phyloP scores from a whole-genome alignment of 1,139 yeast genomes.

The Yamadazyma jaroonii region DNA sequence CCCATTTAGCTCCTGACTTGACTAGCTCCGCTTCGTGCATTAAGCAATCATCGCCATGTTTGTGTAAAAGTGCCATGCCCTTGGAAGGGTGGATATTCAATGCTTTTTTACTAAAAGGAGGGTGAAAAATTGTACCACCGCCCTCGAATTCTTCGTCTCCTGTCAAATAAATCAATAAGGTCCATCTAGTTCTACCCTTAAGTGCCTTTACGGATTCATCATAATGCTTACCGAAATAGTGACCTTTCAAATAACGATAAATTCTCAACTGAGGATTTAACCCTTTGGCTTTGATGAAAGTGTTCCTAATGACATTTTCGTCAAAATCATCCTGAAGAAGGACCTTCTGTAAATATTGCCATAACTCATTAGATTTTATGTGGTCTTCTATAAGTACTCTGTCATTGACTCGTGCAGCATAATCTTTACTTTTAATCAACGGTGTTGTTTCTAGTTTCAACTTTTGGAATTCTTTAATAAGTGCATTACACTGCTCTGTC shows the following conservation, averaged over 20 bases:
- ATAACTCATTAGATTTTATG: constrained; percentile 37
- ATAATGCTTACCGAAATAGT: constrained; percentile 61
- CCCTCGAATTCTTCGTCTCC: constrained; percentile 58
- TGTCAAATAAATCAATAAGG: constrained; percentile 55
- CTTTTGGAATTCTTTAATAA: constrained; percentile 36
- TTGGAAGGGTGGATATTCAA: constrained; percentile 46
- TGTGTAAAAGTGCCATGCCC: constrained; percentile 63
- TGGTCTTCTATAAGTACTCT: constrained; percentile 43
- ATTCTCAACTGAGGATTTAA: constrained; percentile 58
- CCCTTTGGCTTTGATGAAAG: constrained; percentile 43
- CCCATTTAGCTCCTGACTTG: constrained; percentile 58
- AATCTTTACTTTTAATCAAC: constrained; percentile 45
- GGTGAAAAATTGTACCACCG: constrained; percentile 62
- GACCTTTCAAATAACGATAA: constrained; percentile 57
- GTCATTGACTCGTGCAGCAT: constrained; percentile 62
- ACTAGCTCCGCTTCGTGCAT: constrained; percentile 60
- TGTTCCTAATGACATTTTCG: constrained; percentile 23
- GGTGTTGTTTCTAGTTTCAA: constrained; percentile 49
- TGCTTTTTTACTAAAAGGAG: constrained; percentile 20
- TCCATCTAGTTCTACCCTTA: constrained; percentile 54
- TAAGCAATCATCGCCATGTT: constrained; percentile 66
- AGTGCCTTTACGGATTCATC: constrained; percentile 49
- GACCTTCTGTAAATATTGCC: constrained; percentile 39
- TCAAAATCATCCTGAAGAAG: constrained; percentile 31
- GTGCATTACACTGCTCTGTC: constrained; percentile 39